Conservation (phyloP, 331 rosid genomes). For the Acacia pycnantha region DNA sequence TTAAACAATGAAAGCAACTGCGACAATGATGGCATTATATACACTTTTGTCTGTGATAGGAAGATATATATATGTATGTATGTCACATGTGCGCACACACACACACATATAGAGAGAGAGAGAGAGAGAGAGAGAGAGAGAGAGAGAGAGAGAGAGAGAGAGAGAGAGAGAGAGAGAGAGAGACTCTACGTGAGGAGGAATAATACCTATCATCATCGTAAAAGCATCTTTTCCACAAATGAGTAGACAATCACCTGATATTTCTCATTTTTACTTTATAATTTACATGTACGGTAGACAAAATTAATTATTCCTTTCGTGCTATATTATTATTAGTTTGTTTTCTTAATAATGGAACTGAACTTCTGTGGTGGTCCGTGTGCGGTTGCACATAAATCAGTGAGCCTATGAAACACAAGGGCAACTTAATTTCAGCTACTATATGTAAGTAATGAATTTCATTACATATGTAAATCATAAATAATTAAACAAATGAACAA, state of each 20-base stretch:
- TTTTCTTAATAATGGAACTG: not conserved
- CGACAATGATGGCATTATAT: constrained; percentile 24
- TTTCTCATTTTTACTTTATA: not conserved
- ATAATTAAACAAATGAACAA: not conserved
- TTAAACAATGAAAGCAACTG: not conserved
- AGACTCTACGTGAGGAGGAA: not conserved
- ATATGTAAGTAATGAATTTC: not conserved
- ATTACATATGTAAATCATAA: not conserved
- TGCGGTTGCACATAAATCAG: not conserved
- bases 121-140: too few species aligned
- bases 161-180: not conserved
- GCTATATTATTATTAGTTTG: not conserved
- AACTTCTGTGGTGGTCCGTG: not conserved
- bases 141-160: too few species aligned
- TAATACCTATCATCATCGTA: not conserved
- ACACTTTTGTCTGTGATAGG: constrained; percentile 4
- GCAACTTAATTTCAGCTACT: not conserved
- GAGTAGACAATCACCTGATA: not conserved
- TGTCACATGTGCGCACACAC: too few species aligned
- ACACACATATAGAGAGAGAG: too few species aligned
- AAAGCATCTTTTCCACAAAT: constrained; percentile 18
- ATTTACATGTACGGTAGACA: not conserved
- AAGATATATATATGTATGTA: not conserved
- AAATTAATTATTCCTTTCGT: not conserved
- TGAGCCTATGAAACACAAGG: not conserved